Evolutionary conservation across 2,329 filamentous ascomycete species (phyloP).

Genomic region (Diaporthe humulicola): DNA sequence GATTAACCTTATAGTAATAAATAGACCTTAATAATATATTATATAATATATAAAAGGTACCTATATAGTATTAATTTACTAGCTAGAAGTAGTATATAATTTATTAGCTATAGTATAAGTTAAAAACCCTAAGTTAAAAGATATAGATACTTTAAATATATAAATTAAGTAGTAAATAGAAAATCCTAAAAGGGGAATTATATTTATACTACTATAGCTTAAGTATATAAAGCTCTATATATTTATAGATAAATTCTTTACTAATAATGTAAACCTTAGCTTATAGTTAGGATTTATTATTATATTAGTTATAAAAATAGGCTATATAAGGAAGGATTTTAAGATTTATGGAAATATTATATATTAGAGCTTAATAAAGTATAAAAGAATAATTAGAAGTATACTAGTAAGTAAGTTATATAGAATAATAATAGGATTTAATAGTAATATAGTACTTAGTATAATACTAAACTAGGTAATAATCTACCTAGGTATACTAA

Average conservation of each 20-base stretch:
- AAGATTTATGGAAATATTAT: neutral
- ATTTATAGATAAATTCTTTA: neutral
- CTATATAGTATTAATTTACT: neutral
- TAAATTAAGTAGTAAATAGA: neutral
- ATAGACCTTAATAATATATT: neutral
- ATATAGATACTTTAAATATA: neutral
- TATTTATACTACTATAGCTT: neutral
- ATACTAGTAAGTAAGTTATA: neutral
- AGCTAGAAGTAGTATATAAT: neutral
- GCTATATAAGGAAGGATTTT: neutral
- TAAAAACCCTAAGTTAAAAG: neutral
- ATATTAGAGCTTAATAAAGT: neutral
- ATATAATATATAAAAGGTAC: neutral
- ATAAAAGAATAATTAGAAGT: neutral
- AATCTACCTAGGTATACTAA: neutral
- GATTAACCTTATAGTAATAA: too few relatives aligned
- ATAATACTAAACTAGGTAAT: neutral
- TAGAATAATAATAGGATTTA: neutral
- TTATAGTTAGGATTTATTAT: neutral
- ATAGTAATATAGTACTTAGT: neutral
- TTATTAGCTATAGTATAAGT: neutral
- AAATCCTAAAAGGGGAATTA: neutral
- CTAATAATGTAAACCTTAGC: neutral
- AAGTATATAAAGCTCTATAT: too few relatives aligned
- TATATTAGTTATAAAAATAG: neutral